Evolutionary conservation across 2,329 filamentous ascomycete species (phyloP), one percentile per base, ranked within the genome.

Genomic region (Orbilia quercus): DNA sequence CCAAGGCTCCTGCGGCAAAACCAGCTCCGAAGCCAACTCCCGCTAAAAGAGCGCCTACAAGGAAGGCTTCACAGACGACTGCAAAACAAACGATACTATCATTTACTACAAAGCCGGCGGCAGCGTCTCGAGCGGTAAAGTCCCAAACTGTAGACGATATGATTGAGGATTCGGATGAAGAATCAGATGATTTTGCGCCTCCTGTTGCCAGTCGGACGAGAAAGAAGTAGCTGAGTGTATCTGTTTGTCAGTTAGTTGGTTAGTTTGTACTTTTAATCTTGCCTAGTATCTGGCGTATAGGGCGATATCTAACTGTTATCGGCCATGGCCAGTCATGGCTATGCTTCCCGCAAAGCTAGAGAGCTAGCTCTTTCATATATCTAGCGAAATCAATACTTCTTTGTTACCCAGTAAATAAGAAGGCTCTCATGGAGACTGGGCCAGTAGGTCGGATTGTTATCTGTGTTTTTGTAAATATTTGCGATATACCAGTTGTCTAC

Each of bases 21-120:
- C 79, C 81, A 6, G 78, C 83, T 1, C 80, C 84, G 0, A 78
- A 80, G 2, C 79, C 80, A 47, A 81, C 80, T 54, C 53, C 55
- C 12, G 75, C 77, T n/a, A 79, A 74, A 77, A 79, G 76, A 28
- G 72, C 76, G 25, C 54, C 76, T 0, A 75, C 79, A 9, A 80
- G 79, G 78, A 85, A 83, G 70, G 76, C 84, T 2, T 77, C 80
- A 22, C 45, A 50, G 11, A 22, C 66, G 5, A 50, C 57, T 25
- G 23, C 70, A n/a, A 63, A 63, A n/a, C 69, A 73, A 23, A 66
- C 69, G 1, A 73, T 60, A 7, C 5, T 73, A 16, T 73, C 69
- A 5, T 73, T 73, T 28, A 66, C 60, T 28, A 59, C 55, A 40
- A 62, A 63, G 28, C 47, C 66, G 28, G 23, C 47, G 14, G 36